These are phyloP conservation scores for Scutellaria minor DNA, from an alignment of 257 asterid species.

Conservation along the genomic window DNA sequence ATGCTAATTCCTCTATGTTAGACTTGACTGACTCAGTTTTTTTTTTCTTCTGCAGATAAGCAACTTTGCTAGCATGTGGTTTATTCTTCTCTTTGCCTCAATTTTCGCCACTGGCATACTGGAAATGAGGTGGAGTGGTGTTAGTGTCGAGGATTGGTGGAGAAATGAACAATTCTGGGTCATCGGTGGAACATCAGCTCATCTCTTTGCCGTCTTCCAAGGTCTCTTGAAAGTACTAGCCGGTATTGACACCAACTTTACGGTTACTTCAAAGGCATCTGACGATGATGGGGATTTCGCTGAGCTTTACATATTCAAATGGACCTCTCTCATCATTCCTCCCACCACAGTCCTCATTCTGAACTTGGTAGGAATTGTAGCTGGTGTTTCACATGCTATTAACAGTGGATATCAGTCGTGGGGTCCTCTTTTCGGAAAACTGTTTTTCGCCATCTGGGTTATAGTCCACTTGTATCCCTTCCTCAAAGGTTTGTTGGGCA, in stretches of 20 bases:
- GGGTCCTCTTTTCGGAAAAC: slow-evolving; percentile 84
- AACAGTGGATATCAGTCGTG: slow-evolving; percentile 94
- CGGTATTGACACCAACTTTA: slow-evolving; percentile 88
- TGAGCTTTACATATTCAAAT: slow-evolving; percentile 82
- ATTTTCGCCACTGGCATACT: slow-evolving; percentile 82
- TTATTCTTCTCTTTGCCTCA: slow-evolving; percentile 78
- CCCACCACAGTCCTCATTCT: slow-evolving; percentile 83
- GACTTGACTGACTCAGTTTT: background rate
- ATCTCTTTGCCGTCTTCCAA: slow-evolving; percentile 91
- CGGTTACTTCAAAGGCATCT: slow-evolving; percentile 83
- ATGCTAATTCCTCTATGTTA: background rate
- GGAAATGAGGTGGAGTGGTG: slow-evolving; percentile 93
- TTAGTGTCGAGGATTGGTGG: slow-evolving; percentile 91
- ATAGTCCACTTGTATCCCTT: slow-evolving; percentile 88
- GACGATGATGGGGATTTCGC: slow-evolving; percentile 83
- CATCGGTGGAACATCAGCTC: slow-evolving; percentile 96
- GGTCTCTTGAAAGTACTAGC: slow-evolving; percentile 89
- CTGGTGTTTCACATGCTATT: slow-evolving; percentile 84
- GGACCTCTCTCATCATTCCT: slow-evolving; percentile 89
- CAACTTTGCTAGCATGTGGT: slow-evolving; percentile 88
- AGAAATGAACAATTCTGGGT: slow-evolving; percentile 98
- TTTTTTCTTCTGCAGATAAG: slow-evolving; percentile 65
- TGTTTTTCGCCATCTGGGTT: slow-evolving; percentile 89
- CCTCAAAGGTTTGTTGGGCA: slow-evolving; percentile 84
- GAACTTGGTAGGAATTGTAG: slow-evolving; percentile 85